Evolutionary conservation across 345 rosid genomes (phyloP), one percentile per base, ranked within the genome.

Genomic region (Pugionium cornutum): DNA sequence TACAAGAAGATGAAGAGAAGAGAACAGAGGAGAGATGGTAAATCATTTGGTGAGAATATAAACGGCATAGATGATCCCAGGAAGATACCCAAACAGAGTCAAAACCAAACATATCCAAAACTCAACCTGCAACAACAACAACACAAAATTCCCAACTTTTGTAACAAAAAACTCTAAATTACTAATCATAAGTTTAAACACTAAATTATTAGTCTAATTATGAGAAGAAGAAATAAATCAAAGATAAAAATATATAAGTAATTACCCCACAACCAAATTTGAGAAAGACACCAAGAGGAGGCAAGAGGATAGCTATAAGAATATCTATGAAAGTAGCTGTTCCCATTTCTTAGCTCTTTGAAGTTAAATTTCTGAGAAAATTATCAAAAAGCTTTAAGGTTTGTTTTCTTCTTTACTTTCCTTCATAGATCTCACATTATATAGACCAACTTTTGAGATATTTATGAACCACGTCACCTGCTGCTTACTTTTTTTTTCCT

Each of bases 271-370:
- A 91, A 9, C 89, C 94, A 55, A 4, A 88, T 75, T 80, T 91
- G 83, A 88, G 88, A 75, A 86, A 91, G 75, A 91, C 97, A 5
- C 96, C 97, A 0, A 91, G 92, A 64, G 97, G 97, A 39, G 97
- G 97, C 86, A 91, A 78, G 73, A 91, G 41, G 78, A 91, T 79
- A 3, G 97, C 96, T 64, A 91, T 53, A 31, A 91, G 36, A 70
- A 88, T 83, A 64, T 91, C 96, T 1, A 91, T 0, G 83, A 83
- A 91, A 0, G 66, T 88, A 10, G 77, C 81, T 11, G 91, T 79
- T 4, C 84, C 65, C 84, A 84, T 84, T 29, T 35, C 40, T 53
- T 9, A 40, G 1, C 1, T 36, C 40, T 36, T 36, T 6, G 7
- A 36, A 36, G 49, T 37, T 70, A 47, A 62, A 11, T 47, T 40